Percentiles rank a stretch among this genome's conserved stretches.
These are phyloP conservation scores for Pichia exigua DNA, from an alignment of 805 yeast species.

Conservation along the genomic window DNA sequence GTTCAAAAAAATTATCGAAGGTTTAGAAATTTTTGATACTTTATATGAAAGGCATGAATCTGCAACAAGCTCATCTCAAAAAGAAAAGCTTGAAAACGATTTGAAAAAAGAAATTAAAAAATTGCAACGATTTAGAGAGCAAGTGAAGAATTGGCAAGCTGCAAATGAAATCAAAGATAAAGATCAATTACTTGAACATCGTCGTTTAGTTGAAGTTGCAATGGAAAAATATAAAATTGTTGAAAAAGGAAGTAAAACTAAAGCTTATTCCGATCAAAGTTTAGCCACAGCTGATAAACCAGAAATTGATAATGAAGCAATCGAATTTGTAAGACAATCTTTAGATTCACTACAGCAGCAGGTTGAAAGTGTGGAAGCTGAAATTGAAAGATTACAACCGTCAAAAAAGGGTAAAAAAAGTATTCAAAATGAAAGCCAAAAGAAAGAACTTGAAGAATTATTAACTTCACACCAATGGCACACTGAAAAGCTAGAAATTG, in stretches of 20 bases:
- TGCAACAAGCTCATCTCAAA: conserved; percentile 39
- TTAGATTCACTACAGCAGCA: conserved; percentile 79
- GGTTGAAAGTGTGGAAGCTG: conserved; percentile 68
- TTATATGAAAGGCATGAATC: conserved; percentile 47
- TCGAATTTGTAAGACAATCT: conserved; percentile 58
- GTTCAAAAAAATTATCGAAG: conserved; percentile 53
- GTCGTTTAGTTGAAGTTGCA: conserved; percentile 34
- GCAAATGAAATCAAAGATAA: conserved; percentile 44
- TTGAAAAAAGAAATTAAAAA: conserved; percentile 54
- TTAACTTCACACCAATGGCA: conserved; percentile 76
- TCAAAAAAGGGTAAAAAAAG: conserved; percentile 44
- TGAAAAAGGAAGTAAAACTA: conserved; percentile 48
- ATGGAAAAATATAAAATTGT: conserved; percentile 57
- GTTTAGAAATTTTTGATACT: conserved; percentile 46
- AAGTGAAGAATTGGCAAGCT: conserved; percentile 51
- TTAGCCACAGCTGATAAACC: conserved; percentile 45
- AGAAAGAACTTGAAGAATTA: conserved; percentile 52
- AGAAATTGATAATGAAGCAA: conserved; percentile 66
- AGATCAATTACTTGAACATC: conserved; percentile 39
- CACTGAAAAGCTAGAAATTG: conserved; percentile 65
- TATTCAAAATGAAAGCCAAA: conserved; percentile 39
- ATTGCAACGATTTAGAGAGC: conserved; percentile 51
- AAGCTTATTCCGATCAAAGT: conserved; percentile 52
- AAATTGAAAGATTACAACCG: conserved; percentile 43
- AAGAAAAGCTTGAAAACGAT: conserved; percentile 49